Base-by-base conservation (phyloP, 768 basidiomycete species). In the Aureoboletus auriporus region DNA sequence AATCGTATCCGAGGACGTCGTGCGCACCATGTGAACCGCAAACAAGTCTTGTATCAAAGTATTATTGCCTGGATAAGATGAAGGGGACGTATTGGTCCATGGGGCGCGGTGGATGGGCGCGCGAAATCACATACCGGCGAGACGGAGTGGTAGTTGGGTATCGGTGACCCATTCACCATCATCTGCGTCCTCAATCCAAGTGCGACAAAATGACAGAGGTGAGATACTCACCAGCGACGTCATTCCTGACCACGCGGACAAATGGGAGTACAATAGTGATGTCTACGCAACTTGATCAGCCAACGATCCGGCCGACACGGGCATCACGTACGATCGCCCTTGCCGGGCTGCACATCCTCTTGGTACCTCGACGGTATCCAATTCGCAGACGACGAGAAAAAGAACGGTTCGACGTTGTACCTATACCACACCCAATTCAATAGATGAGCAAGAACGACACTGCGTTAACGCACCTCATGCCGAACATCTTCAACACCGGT, bases 211-310 rank as follows among this genome's bases (percentile, higher is more conserved):
- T 23, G 4, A 23, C 20, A 23, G 4, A 23, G 20, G 20, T 23
- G 4, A 23, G 4, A 23, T 6, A 47, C 50, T 55, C 26, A 12
- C 23, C 10, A 26, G 34, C 13, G 12, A 16, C 23, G 30, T 23
- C 1, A n/a, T 71, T 69, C 47, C 59, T 55, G 59, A 74, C 66
- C 4, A 67, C 53, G 6, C 78, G 72, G 47, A 70, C 58, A 46
- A 73, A 75, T 0, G 67, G 67, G 6, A 75, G 60, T 5, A 71
- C 71, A 29, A 75, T 67, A 1, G 75, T 75, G 39, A 76, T 70
- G 45, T 75, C 75, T 75, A 44, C 20, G 20, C 20, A 23, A 8
- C 20, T 17, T 53, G 27, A 59, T 51, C 12, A 23, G 20, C 3
- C 8, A 16, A 38, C 7, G 40, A 11, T 40, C 6, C 27, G 6